A percentile compares a stretch with the other conserved stretches of the same genome.
These are phyloP conservation scores for Chaetomiaceae sp. DNA, from an alignment of 2,329 filamentous ascomycete species.

Conservation along the genomic window DNA sequence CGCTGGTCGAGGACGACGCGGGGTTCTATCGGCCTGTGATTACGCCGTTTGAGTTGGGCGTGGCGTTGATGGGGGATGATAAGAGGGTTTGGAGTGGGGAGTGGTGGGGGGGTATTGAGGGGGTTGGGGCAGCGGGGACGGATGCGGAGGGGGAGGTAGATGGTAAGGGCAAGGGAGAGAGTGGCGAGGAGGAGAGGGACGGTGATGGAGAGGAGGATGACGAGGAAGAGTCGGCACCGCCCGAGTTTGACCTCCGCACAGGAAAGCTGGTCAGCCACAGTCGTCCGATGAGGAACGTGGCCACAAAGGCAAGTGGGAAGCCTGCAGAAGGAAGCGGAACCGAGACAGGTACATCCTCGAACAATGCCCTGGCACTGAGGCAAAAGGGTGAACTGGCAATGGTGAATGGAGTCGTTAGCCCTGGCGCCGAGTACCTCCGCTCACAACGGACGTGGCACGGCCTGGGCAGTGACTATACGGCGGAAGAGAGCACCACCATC, in stretches of 20 bases:
- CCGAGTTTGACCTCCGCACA: conserved; percentile 88
- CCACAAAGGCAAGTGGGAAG: conserved; percentile 27
- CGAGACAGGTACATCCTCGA: neutral
- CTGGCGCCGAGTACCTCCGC: conserved; percentile 80
- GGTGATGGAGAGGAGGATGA: conserved; percentile 38
- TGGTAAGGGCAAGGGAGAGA: conserved; percentile 20
- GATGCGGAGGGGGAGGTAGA: conserved; percentile 30
- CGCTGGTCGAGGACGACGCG: conserved; percentile 73
- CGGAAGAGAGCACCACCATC: conserved; percentile 59
- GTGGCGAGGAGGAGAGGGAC: conserved; percentile 18
- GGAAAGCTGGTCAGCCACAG: conserved; percentile 76
- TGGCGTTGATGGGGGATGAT: conserved; percentile 70
- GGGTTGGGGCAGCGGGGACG: conserved; percentile 50
- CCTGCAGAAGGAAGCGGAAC: conserved; percentile 20
- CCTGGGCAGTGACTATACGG: conserved; percentile 76
- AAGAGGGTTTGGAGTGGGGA: conserved; percentile 78
- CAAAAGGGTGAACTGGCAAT: conserved; percentile 67
- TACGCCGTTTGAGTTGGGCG: conserved; percentile 86
- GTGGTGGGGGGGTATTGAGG: conserved; percentile 85
- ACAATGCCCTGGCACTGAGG: conserved; percentile 48
- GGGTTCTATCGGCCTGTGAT: conserved; percentile 86
- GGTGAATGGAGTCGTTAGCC: conserved; percentile 82
- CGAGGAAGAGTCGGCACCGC: conserved; percentile 71
- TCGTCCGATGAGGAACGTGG: conserved; percentile 61
- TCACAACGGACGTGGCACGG: conserved; percentile 87